Percentiles rank a stretch among this genome's conserved stretches.
Evolutionary conservation across 768 basidiomycete species (phyloP).

Genomic region (Leccinum barrowsii): DNA sequence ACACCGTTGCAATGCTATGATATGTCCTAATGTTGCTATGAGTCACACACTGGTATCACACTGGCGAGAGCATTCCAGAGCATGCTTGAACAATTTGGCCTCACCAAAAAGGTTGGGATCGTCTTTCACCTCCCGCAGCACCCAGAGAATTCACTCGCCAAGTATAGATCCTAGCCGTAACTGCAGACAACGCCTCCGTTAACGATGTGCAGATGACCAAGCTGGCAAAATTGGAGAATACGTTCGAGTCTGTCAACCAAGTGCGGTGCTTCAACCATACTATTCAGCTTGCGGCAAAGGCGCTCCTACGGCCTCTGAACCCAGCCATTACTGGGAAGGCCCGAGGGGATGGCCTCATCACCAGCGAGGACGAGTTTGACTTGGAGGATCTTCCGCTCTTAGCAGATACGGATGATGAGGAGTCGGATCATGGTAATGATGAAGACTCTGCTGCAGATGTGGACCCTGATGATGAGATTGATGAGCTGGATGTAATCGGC

Average conservation of each 20-base stretch:
- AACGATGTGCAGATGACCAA: neutral
- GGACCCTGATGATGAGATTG: neutral
- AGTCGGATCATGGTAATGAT: too few relatives aligned
- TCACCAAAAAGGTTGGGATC: neutral
- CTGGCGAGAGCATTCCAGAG: neutral
- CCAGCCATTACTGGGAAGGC: too few relatives aligned
- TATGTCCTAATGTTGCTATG: neutral
- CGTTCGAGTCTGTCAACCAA: neutral
- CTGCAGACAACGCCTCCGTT: neutral
- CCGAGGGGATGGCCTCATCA: neutral
- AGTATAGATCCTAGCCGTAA: neutral
- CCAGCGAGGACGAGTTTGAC: neutral
- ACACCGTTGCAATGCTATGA: too few relatives aligned
- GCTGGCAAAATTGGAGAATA: neutral
- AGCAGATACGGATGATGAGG: too few relatives aligned
- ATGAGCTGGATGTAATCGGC: neutral
- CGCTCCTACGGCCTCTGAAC: neutral
- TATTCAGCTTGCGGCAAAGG: neutral
- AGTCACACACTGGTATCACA: neutral
- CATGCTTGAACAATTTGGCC: neutral
- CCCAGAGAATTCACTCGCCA: neutral
- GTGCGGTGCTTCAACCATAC: constrained; percentile 1
- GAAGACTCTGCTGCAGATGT: too few relatives aligned
- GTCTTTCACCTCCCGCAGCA: neutral
- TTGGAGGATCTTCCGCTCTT: too few relatives aligned